These are phyloP conservation scores for Metschnikowia proteae DNA, from an alignment of 805 yeast species.

Conservation along the genomic window DNA sequence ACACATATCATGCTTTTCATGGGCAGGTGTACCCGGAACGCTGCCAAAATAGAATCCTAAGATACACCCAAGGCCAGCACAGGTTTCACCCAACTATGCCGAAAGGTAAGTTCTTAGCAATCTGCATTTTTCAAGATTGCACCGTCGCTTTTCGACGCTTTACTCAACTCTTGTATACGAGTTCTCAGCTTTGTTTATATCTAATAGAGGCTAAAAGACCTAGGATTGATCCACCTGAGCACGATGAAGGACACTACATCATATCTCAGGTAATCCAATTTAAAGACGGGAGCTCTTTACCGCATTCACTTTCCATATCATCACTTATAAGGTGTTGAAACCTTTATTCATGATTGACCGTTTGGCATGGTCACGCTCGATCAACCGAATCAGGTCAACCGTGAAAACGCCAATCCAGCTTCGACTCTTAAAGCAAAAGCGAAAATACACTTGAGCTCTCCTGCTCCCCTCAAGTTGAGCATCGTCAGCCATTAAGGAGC, in stretches of 20 bases:
- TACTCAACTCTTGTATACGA: constrained; percentile 30
- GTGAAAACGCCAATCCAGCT: constrained; percentile 46
- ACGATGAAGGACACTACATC: no score
- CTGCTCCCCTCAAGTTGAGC: constrained; percentile 45
- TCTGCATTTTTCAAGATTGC: constrained; percentile 56
- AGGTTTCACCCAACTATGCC: constrained; percentile 74
- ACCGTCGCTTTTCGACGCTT: constrained; percentile 36
- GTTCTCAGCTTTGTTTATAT: constrained; percentile 26
- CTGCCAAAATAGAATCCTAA: constrained; percentile 49
- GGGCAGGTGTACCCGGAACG: constrained; percentile 53
- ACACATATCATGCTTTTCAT: constrained; percentile 60
- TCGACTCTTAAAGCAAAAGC: constrained; percentile 15
- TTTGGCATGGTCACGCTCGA: constrained; percentile 48
- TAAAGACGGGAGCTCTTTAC: no score
- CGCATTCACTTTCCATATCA: no score
- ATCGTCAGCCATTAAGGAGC: constrained; percentile 64
- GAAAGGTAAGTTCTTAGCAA: constrained; percentile 54
- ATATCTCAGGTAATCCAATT: no score
- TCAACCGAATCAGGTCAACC: constrained; percentile 46
- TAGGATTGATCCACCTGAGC: no score
- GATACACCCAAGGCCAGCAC: constrained; percentile 43
- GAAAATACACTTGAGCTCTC: constrained; percentile 11
- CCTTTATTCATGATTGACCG: constrained; percentile 37
- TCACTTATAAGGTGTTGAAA: no score
- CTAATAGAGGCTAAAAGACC: no score